Evolutionary conservation across 176 grass and related monocot genomes (phyloP).

Genomic region (Oryza coarctata): DNA sequence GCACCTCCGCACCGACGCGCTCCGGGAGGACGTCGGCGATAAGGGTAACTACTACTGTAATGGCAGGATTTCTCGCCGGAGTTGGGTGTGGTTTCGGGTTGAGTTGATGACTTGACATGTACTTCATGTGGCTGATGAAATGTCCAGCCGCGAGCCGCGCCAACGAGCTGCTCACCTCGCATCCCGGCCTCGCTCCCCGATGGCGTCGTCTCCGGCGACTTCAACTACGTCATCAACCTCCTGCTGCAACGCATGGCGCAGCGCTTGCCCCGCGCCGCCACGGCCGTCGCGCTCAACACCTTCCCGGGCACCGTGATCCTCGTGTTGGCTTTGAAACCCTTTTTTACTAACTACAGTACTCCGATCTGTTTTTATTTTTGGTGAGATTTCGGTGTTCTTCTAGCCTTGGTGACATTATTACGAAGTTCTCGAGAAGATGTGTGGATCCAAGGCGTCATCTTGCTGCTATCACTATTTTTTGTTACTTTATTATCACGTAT

Average conservation of each 20-base stretch:
- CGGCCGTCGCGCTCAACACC: constrained; percentile 47
- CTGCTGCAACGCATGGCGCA: constrained; percentile 47
- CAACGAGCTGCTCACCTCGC: constrained; percentile 29
- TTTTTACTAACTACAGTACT: no score
- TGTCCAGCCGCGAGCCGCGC: constrained; percentile 27
- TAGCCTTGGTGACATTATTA: no score
- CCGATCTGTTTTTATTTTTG: no score
- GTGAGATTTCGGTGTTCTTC: no score
- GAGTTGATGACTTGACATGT: neutral
- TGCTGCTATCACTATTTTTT: no score
- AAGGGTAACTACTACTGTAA: constrained; percentile 29
- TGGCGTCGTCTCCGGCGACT: constrained; percentile 46
- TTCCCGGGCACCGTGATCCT: no score
- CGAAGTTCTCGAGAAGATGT: no score
- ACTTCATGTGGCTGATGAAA: neutral
- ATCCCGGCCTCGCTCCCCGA: constrained; percentile 52
- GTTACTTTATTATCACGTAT: no score
- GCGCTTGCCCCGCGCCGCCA: constrained; percentile 3
- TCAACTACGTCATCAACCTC: constrained; percentile 40
- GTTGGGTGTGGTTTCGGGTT: neutral
- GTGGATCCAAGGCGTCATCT: no score
- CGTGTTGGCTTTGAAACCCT: no score
- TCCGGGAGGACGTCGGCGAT: constrained; percentile 39
- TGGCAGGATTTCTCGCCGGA: neutral
- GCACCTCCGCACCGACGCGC: constrained; percentile 53